Evolutionary conservation across 129 eudicot species (phyloP), one percentile per base, ranked within the genome.

Genomic region (Pulicaria dysenterica): DNA sequence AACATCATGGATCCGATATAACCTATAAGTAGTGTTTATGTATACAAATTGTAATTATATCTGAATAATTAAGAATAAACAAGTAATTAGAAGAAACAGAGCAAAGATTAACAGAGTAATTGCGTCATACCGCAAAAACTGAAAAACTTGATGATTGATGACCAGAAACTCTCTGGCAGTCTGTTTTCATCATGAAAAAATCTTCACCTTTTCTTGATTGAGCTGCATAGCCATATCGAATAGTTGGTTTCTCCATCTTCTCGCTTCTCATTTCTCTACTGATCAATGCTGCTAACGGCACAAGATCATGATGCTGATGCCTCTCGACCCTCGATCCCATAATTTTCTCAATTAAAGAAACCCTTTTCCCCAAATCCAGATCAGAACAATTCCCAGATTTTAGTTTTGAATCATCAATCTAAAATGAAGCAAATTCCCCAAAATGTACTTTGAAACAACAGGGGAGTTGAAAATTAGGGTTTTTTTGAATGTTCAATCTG

Each of bases 201-300:
- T 93, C 98, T 75, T 93, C 98, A 53, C 96, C 98, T 89, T 89
- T 93, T 44, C 88, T 87, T 15, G 90, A 87, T 72, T 93, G 95
- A 68, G 89, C 92, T 6, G 96, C 91, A 83, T 81, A 59, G 4
- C 98, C 98, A 73, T 81, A 85, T 43, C 83, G 80, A 45, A 93
- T 75, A 5, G 77, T 77, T 11, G 98, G 96, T 83, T 87, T 93
- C 83, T 93, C 96, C 95, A 89, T 85, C 81, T 90, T 93, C 77
- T 93, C 98, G 65, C 72, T 93, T 85, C 67, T 87, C 83, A 85
- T 73, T 70, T 93, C 98, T 77, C 86, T 83, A 60, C 88, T 84
- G 10, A 93, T 82, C 64, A 93, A 75, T 75, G 90, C 85, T 74
- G 98, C 96, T 67, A 93, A 83, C 15, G 98, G 95, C 68, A 93